These are phyloP conservation scores for Omphalotus olearius DNA, from an alignment of 1,284 basidiomycete genomes.

Conservation along the genomic window DNA sequence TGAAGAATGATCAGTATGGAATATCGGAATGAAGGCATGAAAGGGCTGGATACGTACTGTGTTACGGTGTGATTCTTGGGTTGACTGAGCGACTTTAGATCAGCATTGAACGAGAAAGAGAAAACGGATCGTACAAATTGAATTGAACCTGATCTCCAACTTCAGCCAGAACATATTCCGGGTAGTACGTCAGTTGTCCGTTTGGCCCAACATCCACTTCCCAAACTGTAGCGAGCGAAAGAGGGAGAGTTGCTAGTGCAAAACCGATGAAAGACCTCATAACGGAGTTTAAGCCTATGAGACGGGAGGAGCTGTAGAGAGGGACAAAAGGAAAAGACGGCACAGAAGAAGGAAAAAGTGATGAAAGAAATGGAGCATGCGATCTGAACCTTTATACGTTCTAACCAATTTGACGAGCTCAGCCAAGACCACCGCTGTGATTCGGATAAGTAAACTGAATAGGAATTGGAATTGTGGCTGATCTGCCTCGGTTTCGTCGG, in stretches of 20 bases:
- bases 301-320: background rate
- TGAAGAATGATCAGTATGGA: background rate
- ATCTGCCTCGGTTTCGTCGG: too few species aligned
- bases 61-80: constrained; percentile 52
- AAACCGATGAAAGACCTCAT: constrained; percentile 7
- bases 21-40: background rate
- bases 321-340: background rate
- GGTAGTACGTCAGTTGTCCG: constrained; percentile 12
- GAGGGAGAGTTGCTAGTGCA: constrained; percentile 10
- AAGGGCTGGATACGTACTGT: constrained; percentile 25
- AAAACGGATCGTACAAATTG: constrained; percentile 13
- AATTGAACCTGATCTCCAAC: constrained; percentile 14
- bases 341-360: background rate
- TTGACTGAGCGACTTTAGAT: constrained; percentile 3
- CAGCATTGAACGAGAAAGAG: background rate
- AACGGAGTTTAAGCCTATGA: background rate
- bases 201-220: constrained; percentile 14
- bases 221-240: constrained; percentile 11
- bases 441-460: too few species aligned
- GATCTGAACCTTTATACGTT: too few species aligned
- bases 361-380: background rate
- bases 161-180: constrained; percentile 14
- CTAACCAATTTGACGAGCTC: too few species aligned
- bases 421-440: too few species aligned
- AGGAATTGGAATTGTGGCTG: too few species aligned